Conservation (phyloP, 2,329 filamentous ascomycete genomes). For the Coniosporium tulheliwenetii region DNA sequence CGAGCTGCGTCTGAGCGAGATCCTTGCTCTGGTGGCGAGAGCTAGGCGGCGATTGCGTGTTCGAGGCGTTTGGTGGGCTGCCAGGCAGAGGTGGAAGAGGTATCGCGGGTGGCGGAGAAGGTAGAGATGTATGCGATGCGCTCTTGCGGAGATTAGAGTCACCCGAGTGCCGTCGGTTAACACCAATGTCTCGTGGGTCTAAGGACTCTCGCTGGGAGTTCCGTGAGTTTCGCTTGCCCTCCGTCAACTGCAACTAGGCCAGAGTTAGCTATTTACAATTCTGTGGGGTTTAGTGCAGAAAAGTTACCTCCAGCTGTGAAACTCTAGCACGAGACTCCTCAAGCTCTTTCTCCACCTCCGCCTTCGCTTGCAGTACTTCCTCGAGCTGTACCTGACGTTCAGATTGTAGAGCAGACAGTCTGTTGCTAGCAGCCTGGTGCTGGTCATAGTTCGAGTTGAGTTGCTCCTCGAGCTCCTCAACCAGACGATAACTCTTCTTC, state of each 20-base stretch:
- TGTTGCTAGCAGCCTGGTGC: constrained; percentile 70
- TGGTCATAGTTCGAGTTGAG: constrained; percentile 91
- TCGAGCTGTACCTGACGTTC: constrained; percentile 27
- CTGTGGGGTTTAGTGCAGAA: background rate
- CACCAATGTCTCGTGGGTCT: constrained; percentile 26
- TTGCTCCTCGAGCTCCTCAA: constrained; percentile 94
- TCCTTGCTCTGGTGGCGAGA: constrained; percentile 73
- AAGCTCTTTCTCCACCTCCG: constrained; percentile 41
- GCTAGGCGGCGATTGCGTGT: constrained; percentile 36
- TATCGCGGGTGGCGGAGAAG: constrained; percentile 87
- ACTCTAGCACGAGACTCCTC: constrained; percentile 69
- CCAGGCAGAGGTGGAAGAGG: constrained; percentile 75
- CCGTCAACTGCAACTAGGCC: constrained; percentile 44
- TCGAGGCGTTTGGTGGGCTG: constrained; percentile 20
- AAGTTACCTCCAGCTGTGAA: constrained; percentile 57
- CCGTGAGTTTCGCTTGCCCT: constrained; percentile 31
- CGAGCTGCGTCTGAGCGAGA: constrained; percentile 58
- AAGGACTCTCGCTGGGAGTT: constrained; percentile 23
- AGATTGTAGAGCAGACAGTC: constrained; percentile 53
- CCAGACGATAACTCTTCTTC: constrained; percentile 79
- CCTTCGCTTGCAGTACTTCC: constrained; percentile 21
- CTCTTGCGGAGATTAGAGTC: constrained; percentile 71
- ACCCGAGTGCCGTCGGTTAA: constrained; percentile 41
- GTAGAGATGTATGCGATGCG: constrained; percentile 64
- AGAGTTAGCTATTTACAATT: constrained; percentile 9